Conservation (phyloP, 1,284 basidiomycete genomes). For the Chondrostereum purpureum region DNA sequence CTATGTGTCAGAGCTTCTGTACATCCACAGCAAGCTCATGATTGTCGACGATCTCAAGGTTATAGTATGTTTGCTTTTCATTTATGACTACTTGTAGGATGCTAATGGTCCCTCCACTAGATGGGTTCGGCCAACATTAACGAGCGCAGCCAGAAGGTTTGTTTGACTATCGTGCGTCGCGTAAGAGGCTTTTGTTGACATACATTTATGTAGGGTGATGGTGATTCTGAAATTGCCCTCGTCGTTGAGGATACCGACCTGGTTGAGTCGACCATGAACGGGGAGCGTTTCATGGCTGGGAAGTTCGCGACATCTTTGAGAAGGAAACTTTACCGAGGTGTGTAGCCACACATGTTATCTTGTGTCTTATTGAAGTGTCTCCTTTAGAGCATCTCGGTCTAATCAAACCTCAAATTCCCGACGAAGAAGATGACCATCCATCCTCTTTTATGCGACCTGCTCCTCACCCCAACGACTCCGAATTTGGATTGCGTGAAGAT, state of each 20-base stretch:
- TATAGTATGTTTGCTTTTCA: slow-evolving; percentile 48
- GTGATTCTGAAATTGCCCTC: slow-evolving; percentile 89
- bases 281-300: slow-evolving; percentile 57
- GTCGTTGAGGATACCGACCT: slow-evolving; percentile 84
- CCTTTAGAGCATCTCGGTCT: slow-evolving; percentile 79
- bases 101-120: slow-evolving; percentile 26
- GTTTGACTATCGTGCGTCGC: too few relatives aligned
- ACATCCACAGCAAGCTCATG: slow-evolving; percentile 85
- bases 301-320: slow-evolving; percentile 77
- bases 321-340: slow-evolving; percentile 70
- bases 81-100: not conserved
- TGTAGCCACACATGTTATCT: slow-evolving; percentile 11
- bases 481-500: slow-evolving; percentile 56
- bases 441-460: slow-evolving; percentile 76
- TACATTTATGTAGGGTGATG: slow-evolving; percentile 57
- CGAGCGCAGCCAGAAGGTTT: slow-evolving; percentile 72
- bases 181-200: not conserved
- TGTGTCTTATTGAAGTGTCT: not conserved
- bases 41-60: slow-evolving; percentile 88
- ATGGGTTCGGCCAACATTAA: slow-evolving; percentile 90
- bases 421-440: slow-evolving; percentile 30
- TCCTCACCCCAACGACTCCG: slow-evolving; percentile 63
- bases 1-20: slow-evolving; percentile 76
- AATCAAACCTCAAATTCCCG: slow-evolving; percentile 53
- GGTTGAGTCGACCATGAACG: slow-evolving; percentile 76